Base-by-base conservation (phyloP, 192 early-diverging fungal genomes). In the Backusella liffmaniae region DNA sequence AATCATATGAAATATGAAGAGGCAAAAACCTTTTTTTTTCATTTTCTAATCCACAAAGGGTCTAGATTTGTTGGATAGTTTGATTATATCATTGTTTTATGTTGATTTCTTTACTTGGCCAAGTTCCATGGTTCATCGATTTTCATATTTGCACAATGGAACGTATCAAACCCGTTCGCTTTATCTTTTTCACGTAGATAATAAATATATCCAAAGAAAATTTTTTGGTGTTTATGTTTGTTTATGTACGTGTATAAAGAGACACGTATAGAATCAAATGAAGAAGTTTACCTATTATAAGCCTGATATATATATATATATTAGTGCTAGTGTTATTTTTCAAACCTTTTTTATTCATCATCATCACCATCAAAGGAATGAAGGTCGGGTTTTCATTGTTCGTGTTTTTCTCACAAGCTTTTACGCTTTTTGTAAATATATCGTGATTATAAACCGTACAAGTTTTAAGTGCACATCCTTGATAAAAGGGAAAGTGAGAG, bases 371-470 rank as follows among this genome's bases (percentile, higher is more conserved):
- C 2, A 67, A 67, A 67, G 23, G 29, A 67, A 35, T 21, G 26
- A 13, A 13, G 29, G 34, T 67, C 34, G 66, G 34, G 53, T 66
- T 30, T 30, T 67, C 30, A 67, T 67, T 67, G 29, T 67, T 67
- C 34, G 29, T 67, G 29, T 67, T 36, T 66, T 29, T 49, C 16
- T 49, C 46, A 49, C 18, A n/a, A 49, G 46, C 46, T 67, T 36
- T 36, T 36, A 18, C 30, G 18, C 29, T 67, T 67, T 32, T 35
- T 34, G 30, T 34, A 67, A 35, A 67, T 56, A 56, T 23, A 56
- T 56, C 53, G 53, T 56, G 53, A 56, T 56, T 56, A 56, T 56
- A 56, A 56, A 56, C 21, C 53, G 53, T 59, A 59, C 53, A 59
- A 59, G 53, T 59, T 59, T 59, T 59, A 59, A 59, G 53, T 16